These are phyloP conservation scores for Globisporangium cederbergense DNA, from an alignment of 352 stramenopile genomes.

Conservation along the genomic window DNA sequence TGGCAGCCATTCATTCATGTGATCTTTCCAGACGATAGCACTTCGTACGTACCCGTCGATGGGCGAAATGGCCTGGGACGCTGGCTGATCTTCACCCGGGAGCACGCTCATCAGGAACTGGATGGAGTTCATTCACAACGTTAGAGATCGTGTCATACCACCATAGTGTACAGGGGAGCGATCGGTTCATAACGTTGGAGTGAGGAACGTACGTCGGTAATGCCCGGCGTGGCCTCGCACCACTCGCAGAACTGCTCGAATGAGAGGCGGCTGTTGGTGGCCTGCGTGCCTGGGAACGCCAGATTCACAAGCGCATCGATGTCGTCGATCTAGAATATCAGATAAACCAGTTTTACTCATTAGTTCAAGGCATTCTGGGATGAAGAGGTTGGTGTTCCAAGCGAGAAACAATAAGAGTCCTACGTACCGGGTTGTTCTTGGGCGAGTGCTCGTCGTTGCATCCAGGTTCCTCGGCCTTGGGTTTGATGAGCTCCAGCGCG, in stretches of 20 bases:
- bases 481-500: constrained; percentile 55
- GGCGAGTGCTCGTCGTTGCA: neutral
- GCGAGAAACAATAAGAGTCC: neutral
- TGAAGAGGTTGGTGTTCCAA: too few relatives aligned
- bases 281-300: constrained; percentile 46
- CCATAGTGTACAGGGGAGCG: neutral
- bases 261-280: constrained; percentile 57
- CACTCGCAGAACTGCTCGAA: constrained; percentile 88
- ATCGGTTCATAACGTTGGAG: neutral
- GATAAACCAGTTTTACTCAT: neutral
- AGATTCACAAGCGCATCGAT: constrained; percentile 84
- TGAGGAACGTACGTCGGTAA: constrained; percentile 50
- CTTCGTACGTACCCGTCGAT: constrained; percentile 37
- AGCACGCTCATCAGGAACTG: constrained; percentile 82
- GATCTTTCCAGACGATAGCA: neutral
- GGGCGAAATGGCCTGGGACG: constrained; percentile 22
- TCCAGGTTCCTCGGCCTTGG: constrained; percentile 26
- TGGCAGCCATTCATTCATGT: neutral
- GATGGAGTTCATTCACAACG: neutral
- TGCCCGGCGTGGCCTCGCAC: constrained; percentile 75
- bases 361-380: too few relatives aligned
- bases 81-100: constrained; percentile 49
- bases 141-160: neutral
- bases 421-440: constrained; percentile 18
- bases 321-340: constrained; percentile 40